Evolutionary conservation across 352 stramenopile species (phyloP), one percentile per base, ranked within the genome.

Genomic region (Phytophthora sp.): DNA sequence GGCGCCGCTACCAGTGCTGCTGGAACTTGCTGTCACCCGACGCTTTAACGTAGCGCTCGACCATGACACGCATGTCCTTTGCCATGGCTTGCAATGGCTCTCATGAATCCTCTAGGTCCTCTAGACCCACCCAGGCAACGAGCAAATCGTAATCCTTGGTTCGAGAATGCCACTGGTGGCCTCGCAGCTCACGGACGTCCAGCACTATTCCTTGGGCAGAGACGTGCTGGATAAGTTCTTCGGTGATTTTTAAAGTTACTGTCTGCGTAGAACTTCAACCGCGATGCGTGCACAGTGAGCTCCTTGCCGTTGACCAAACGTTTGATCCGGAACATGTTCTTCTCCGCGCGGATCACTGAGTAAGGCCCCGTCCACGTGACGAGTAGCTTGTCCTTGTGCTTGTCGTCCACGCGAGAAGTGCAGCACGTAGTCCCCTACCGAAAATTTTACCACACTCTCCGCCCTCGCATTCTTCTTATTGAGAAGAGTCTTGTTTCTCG

Each of bases 341-440:
- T 3, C 13, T 58, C 52, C 3, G 52, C 36, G 11, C 24, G 23
- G 4, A 38, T 27, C 15, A 59, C 33, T 36, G 11, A 18, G 12
- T 50, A 59, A 1, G 52, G 24, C 18, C 36, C 35, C 13, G 20
- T n/a, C 52, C 52, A 59, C 2, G n/a, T 59, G 1, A 64, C 31
- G 2, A 41, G 44, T n/a, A 56, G 46, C 44, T 64, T 64, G 42
- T 57, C 57, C 13, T 20, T 15, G 1, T 33, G 11, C 24, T 64
- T 64, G 7, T 49, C 31, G 13, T 64, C 44, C 4, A 49, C 44
- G 4, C 56, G 30, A 4, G 44, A 64, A 7, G 30, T n/a, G n/a
- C 11, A 64, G 12, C 13, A 57, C 56, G 18, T 57, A 64, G 26
- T 57, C 56, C 1, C 56, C 56, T 20, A 49, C 56, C 8, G 16